These are phyloP conservation scores for Botrytis hyacinthi DNA, from an alignment of 2,329 filamentous ascomycete species.

Conservation along the genomic window DNA sequence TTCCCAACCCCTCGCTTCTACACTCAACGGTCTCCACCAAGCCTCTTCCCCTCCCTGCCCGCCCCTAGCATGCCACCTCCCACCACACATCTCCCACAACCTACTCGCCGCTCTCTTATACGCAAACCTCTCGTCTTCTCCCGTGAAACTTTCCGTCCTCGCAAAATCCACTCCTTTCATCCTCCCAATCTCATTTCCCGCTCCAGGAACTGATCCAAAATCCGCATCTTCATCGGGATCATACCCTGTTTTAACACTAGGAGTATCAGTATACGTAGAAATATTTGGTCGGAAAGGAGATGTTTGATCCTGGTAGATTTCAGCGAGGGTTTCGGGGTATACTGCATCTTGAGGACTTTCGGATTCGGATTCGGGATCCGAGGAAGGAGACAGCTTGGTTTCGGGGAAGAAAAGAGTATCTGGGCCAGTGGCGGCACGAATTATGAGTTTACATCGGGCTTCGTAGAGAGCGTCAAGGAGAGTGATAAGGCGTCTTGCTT, in stretches of 20 bases:
- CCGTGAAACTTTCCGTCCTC: slow-evolving; percentile 67
- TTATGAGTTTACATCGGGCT: slow-evolving; percentile 71
- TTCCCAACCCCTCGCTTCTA: slow-evolving; percentile 67
- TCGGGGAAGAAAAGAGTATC: slow-evolving; percentile 79
- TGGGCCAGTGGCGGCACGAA: slow-evolving; percentile 65
- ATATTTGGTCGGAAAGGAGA: slow-evolving; percentile 79
- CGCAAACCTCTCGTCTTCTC: slow-evolving; percentile 78
- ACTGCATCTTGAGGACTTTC: slow-evolving; percentile 49
- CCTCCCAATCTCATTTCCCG: slow-evolving; percentile 42
- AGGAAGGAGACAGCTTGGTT: slow-evolving; percentile 23
- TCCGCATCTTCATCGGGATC: slow-evolving; percentile 58
- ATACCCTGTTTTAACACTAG: slow-evolving; percentile 46
- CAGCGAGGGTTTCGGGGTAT: slow-evolving; percentile 64
- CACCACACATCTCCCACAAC: slow-evolving; percentile 80
- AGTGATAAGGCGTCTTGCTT: slow-evolving; percentile 77
- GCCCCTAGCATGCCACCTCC: slow-evolving; percentile 65
- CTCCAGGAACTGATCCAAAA: slow-evolving; percentile 44
- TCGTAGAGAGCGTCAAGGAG: slow-evolving; percentile 79
- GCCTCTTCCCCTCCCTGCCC: slow-evolving; percentile 45
- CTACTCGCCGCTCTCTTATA: slow-evolving; percentile 74
- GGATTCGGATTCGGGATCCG: slow-evolving; percentile 40
- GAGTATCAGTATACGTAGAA: slow-evolving; percentile 56
- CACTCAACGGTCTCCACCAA: slow-evolving; percentile 69
- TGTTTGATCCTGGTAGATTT: slow-evolving; percentile 75
- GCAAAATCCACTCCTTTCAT: slow-evolving; percentile 55